Conservation (phyloP, 106 monocot species). For the Dendrobium officinale region DNA sequence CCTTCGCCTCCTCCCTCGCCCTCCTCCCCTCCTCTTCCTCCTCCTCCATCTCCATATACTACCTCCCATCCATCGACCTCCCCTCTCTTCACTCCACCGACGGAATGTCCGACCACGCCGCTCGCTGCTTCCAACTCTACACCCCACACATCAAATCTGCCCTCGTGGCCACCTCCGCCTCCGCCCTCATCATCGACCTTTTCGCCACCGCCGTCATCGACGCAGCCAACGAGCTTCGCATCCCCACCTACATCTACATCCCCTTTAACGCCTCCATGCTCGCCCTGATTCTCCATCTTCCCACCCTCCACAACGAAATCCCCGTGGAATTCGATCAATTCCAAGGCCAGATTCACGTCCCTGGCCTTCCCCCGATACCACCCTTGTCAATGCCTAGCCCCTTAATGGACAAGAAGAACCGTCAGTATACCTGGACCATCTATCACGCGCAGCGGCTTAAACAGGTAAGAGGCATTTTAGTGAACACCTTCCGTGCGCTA, state of each 20-base stretch:
- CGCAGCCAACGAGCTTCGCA: slow-evolving; percentile 19
- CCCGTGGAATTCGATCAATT: slow-evolving; percentile 1
- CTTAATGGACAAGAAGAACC: slow-evolving; percentile 12
- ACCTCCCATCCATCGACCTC: background rate
- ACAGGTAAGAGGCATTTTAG: slow-evolving; percentile 32
- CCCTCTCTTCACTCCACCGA: too few relatives aligned
- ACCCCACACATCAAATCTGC: slow-evolving; percentile 7
- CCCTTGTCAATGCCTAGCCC: slow-evolving; percentile 12
- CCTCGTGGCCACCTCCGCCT: background rate
- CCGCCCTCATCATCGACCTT: slow-evolving; percentile 21
- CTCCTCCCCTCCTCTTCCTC: background rate
- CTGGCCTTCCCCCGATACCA: slow-evolving; percentile 20
- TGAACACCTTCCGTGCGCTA: slow-evolving; percentile 49
- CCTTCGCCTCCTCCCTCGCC: background rate
- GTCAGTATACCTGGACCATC: slow-evolving; percentile 2
- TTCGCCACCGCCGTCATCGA: slow-evolving; percentile 19
- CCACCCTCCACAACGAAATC: slow-evolving; percentile 4
- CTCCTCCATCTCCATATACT: background rate
- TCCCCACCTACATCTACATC: slow-evolving; percentile 24
- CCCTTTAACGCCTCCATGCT: slow-evolving; percentile 8
- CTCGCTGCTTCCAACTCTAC: slow-evolving; percentile 12
- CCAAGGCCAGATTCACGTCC: slow-evolving; percentile 13
- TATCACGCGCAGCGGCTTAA: slow-evolving; percentile 6
- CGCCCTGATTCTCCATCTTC: slow-evolving; percentile 13
- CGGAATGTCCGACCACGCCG: background rate